phyloP scores from a whole-genome alignment of 2,329 filamentous ascomycete genomes.

The Dactylellina drechsleri region DNA sequence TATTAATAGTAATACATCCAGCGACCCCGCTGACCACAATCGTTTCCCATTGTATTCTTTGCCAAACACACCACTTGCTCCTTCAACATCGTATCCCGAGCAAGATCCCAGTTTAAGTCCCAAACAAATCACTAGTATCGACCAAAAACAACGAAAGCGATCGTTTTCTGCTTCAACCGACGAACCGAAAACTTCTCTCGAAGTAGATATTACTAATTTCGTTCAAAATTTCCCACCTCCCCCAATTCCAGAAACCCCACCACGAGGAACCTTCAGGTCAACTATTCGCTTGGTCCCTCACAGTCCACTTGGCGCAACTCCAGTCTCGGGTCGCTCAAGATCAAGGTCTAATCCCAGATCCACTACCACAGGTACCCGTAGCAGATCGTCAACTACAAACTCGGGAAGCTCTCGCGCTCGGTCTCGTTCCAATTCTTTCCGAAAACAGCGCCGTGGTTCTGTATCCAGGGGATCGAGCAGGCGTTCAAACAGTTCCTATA shows the following conservation, averaged over 20 bases:
- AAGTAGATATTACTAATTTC: slow-evolving; percentile 41
- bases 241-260: slow-evolving; percentile 50
- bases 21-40: slow-evolving; percentile 54
- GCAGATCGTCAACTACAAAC: slow-evolving; percentile 49
- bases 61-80: slow-evolving; percentile 34
- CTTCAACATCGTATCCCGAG: slow-evolving; percentile 44
- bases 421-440: slow-evolving; percentile 41
- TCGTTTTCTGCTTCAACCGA: slow-evolving; percentile 43
- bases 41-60: slow-evolving; percentile 39
- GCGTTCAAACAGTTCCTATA: slow-evolving; percentile 42
- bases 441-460: slow-evolving; percentile 46
- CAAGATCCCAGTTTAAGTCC: slow-evolving; percentile 40
- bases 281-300: slow-evolving; percentile 54
- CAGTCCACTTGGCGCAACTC: slow-evolving; percentile 46
- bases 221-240: slow-evolving; percentile 54
- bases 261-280: slow-evolving; percentile 31
- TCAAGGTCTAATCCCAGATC: slow-evolving; percentile 49
- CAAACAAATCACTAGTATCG: slow-evolving; percentile 34
- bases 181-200: slow-evolving; percentile 42
- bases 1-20: slow-evolving; percentile 23
- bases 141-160: slow-evolving; percentile 15
- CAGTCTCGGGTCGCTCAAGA: slow-evolving; percentile 48
- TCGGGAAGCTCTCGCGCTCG: slow-evolving; percentile 50
- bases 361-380: slow-evolving; percentile 45
- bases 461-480: slow-evolving; percentile 51